Evolutionary conservation across 306 rosid species (phyloP).

Genomic region (Erythrophleum fordii): DNA sequence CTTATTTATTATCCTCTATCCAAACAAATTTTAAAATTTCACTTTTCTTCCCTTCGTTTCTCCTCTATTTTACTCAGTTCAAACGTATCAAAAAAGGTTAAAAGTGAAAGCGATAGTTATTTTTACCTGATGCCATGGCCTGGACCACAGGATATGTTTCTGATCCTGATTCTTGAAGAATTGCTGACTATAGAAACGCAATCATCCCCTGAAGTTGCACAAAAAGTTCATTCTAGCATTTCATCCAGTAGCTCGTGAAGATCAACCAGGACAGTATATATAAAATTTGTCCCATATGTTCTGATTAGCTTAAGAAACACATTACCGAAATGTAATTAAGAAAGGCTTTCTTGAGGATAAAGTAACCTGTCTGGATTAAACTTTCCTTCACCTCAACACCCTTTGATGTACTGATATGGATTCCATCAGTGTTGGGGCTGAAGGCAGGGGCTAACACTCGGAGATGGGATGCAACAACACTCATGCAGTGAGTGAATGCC

Average conservation of each 20-base stretch:
- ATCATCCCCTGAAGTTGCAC: conserved; percentile 59
- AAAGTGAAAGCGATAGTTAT: not conserved
- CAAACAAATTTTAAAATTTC: too few species aligned
- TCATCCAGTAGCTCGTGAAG: not conserved
- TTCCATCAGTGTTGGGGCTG: conserved; percentile 77
- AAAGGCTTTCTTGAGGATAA: not conserved
- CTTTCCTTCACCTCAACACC: conserved; percentile 50
- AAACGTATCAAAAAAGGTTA: too few species aligned
- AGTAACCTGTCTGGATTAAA: conserved; percentile 61
- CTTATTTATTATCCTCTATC: too few species aligned
- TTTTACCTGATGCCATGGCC: conserved; percentile 78
- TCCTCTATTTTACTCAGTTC: too few species aligned
- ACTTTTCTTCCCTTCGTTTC: too few species aligned
- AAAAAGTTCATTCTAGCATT: not conserved
- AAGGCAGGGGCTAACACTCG: conserved; percentile 52
- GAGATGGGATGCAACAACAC: conserved; percentile 55
- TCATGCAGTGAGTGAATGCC: conserved; percentile 52
- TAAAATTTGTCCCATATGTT: not conserved
- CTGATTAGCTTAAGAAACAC: not conserved
- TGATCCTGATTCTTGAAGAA: conserved; percentile 54
- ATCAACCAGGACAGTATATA: not conserved
- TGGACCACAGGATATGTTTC: conserved; percentile 60
- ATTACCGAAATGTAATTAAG: not conserved
- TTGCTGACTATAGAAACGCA: conserved; percentile 67
- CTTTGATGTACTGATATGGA: conserved; percentile 61